These are phyloP conservation scores for Apophysomyces elegans DNA, from an alignment of 371 early-diverging fungal genomes.

Conservation along the genomic window DNA sequence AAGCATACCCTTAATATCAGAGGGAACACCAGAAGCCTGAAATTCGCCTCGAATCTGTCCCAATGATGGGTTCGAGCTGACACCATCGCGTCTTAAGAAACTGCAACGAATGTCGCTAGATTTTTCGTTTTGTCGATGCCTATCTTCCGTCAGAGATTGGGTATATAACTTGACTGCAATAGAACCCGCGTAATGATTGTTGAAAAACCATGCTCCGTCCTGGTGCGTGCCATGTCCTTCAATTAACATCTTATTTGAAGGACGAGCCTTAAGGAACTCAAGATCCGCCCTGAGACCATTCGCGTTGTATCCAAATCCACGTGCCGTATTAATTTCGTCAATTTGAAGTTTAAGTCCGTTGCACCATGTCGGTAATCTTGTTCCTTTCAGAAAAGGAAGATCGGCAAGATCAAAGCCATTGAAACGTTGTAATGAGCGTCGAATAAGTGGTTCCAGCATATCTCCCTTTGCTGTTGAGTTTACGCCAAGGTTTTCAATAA, in stretches of 20 bases:
- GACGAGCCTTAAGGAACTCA: constrained; percentile 19
- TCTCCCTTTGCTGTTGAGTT: constrained; percentile 16
- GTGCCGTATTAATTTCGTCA: too few relatives aligned
- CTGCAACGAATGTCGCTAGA: constrained; percentile 1
- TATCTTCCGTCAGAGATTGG: not conserved
- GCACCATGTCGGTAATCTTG: constrained; percentile 21
- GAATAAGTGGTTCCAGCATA: constrained; percentile 18
- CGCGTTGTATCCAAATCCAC: not conserved
- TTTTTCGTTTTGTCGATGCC: not conserved
- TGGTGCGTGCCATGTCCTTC: constrained; percentile 20
- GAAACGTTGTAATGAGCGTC: constrained; percentile 15
- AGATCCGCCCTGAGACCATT: constrained; percentile 15
- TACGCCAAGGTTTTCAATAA: constrained; percentile 15
- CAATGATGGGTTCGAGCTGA: constrained; percentile 5
- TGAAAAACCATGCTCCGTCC: constrained; percentile 21
- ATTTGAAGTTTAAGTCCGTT: constrained; percentile 13
- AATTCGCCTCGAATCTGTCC: not conserved
- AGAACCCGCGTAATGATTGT: constrained; percentile 10
- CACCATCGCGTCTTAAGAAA: not conserved
- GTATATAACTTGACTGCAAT: constrained; percentile 16
- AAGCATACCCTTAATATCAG: constrained; percentile 11
- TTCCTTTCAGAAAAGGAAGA: constrained; percentile 24
- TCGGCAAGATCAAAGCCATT: constrained; percentile 13
- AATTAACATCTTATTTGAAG: constrained; percentile 22
- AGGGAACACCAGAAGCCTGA: constrained; percentile 7